Percentiles rank a stretch among this genome's conserved stretches.
Evolutionary conservation across 257 asterid genomes (phyloP).

Genomic region (Gentiana straminea): DNA sequence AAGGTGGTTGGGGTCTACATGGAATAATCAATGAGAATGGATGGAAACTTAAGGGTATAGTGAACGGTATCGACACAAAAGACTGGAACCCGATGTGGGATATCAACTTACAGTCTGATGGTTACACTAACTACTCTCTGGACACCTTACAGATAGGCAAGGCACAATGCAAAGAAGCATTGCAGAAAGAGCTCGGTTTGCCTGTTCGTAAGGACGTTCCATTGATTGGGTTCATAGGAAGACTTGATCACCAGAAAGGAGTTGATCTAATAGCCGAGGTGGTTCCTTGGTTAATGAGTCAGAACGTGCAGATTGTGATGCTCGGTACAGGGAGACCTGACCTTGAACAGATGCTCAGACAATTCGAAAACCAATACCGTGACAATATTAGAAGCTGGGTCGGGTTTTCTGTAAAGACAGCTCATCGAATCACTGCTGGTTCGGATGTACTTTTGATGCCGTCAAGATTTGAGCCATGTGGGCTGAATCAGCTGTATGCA

Average conservation of each 20-base stretch:
- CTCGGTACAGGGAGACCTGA: conserved; percentile 80
- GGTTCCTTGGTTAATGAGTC: conserved; percentile 85
- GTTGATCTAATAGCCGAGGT: conserved; percentile 86
- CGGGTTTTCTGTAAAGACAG: conserved; percentile 78
- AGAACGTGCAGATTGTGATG: conserved; percentile 82
- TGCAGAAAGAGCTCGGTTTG: conserved; percentile 80
- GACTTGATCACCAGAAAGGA: conserved; percentile 89
- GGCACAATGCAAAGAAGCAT: conserved; percentile 69
- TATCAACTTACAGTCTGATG: conserved; percentile 60
- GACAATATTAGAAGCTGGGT: conserved; percentile 83
- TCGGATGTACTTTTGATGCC: conserved; percentile 86
- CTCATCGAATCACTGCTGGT: conserved; percentile 90
- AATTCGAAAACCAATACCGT: conserved; percentile 48
- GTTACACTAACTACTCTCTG: conserved; percentile 68
- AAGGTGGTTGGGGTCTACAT: conserved; percentile 97
- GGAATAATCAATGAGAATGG: conserved; percentile 57
- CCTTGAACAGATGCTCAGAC: conserved; percentile 67
- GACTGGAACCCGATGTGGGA: conserved; percentile 89
- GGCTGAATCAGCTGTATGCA: conserved; percentile 92
- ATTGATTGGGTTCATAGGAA: conserved; percentile 78
- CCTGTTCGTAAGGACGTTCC: conserved; percentile 56
- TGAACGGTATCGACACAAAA: conserved; percentile 81
- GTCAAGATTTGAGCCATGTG: conserved; percentile 93
- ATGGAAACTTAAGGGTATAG: conserved; percentile 85
- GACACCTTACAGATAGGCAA: conserved; percentile 65